Evolutionary conservation across 352 stramenopile genomes (phyloP).

Genomic region (Phytophthora pisi): DNA sequence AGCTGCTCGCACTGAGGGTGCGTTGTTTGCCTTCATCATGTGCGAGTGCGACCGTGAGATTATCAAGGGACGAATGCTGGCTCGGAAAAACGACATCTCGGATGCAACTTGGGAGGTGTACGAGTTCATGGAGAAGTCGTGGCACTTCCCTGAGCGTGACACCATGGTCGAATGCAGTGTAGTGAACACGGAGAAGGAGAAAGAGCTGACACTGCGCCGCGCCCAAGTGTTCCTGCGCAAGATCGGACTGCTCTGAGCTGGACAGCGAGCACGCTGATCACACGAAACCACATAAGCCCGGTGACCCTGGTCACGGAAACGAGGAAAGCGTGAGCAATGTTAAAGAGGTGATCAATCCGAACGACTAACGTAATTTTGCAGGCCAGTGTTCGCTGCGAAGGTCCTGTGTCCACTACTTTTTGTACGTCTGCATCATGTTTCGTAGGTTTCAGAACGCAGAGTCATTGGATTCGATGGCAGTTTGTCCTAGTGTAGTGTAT

Average conservation of each 20-base stretch:
- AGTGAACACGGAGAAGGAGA: constrained; percentile 77
- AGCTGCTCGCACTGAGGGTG: constrained; percentile 51
- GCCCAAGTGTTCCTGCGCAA: constrained; percentile 67
- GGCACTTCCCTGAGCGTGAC: constrained; percentile 41
- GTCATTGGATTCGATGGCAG: constrained; percentile 22
- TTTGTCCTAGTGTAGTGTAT: constrained; percentile 33
- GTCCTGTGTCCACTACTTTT: constrained; percentile 9
- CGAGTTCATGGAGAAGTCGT: constrained; percentile 64
- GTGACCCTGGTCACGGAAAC: not conserved
- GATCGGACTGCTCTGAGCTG: constrained; percentile 47
- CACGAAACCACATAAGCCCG: not conserved
- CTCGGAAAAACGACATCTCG: constrained; percentile 63
- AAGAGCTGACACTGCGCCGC: constrained; percentile 62
- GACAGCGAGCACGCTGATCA: not conserved
- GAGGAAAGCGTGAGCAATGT: constrained; percentile 7
- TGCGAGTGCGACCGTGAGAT: constrained; percentile 78
- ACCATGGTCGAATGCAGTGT: constrained; percentile 50
- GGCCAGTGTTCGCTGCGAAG: not conserved
- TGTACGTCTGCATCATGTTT: constrained; percentile 18
- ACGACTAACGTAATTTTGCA: not conserved
- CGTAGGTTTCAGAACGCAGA: constrained; percentile 13
- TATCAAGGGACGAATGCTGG: constrained; percentile 62
- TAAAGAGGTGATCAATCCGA: constrained; percentile 7
- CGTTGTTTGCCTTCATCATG: constrained; percentile 56
- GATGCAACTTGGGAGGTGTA: constrained; percentile 75